Percentiles rank a stretch among this genome's conserved stretches.
Evolutionary conservation across 2,329 filamentous ascomycete species (phyloP).

Genomic region (Microdochium nivale): DNA sequence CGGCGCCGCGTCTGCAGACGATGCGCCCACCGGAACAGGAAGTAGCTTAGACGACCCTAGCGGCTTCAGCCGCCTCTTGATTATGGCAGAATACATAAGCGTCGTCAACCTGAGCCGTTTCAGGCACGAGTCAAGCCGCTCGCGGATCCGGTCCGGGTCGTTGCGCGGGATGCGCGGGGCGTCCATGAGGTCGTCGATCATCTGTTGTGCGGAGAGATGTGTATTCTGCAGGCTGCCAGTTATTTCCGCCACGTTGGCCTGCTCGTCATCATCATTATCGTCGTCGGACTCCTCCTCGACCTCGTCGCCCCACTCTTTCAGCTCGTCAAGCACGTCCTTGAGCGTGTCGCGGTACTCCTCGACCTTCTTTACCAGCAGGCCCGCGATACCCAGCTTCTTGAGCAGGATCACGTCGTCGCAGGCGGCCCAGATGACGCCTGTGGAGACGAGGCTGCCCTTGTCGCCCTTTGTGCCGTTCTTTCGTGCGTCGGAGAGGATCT

Average conservation of each 20-base stretch:
- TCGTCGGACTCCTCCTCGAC: conserved; percentile 52
- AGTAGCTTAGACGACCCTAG: conserved; percentile 29
- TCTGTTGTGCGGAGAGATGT: conserved; percentile 39
- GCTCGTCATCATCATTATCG: conserved; percentile 38
- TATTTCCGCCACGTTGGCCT: conserved; percentile 32
- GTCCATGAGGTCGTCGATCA: conserved; percentile 61
- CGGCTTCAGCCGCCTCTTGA: conserved; percentile 60
- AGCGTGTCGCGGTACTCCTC: conserved; percentile 67
- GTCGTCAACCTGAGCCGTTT: conserved; percentile 59
- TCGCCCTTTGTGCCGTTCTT: conserved; percentile 33
- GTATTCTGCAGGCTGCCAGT: conserved; percentile 19
- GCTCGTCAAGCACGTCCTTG: conserved; percentile 74
- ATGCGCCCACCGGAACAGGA: conserved; percentile 14
- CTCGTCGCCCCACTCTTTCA: conserved; percentile 82
- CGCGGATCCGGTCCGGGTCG: conserved; percentile 55
- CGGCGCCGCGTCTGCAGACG: conserved; percentile 5
- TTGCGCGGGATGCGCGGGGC: conserved; percentile 53
- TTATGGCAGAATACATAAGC: conserved; percentile 59
- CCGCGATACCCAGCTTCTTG: conserved; percentile 58
- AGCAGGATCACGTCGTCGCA: conserved; percentile 67
- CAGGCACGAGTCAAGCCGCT: conserved; percentile 54
- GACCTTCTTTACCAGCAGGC: conserved; percentile 61
- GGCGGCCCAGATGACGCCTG: conserved; percentile 73
- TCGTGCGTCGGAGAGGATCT: conserved; percentile 35
- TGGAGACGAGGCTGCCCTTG: conserved; percentile 52